Evolutionary conservation across 768 basidiomycete species (phyloP).

Genomic region (Mycena rebaudengoi): DNA sequence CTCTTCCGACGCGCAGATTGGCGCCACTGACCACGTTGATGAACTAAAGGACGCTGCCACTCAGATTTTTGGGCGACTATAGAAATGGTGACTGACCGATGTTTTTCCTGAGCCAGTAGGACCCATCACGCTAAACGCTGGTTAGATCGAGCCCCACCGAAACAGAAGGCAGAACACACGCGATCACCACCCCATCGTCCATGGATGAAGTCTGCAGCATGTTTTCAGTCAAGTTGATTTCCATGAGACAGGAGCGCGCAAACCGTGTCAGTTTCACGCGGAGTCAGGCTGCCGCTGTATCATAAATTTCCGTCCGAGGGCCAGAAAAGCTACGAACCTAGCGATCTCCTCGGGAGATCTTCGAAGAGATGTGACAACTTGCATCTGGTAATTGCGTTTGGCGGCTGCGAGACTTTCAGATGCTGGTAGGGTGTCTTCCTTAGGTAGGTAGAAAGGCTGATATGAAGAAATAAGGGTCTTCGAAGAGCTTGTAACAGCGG

Average conservation of each 20-base stretch:
- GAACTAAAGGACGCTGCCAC: background rate
- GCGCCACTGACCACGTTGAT: slow-evolving; percentile 54
- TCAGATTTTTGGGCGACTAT: no score
- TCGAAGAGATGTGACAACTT: background rate
- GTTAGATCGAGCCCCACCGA: background rate
- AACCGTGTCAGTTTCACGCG: slow-evolving; percentile 6
- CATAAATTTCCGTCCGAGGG: background rate
- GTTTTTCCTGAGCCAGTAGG: slow-evolving; percentile 13
- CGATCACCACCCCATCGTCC: slow-evolving; percentile 3
- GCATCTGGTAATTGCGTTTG: slow-evolving; percentile 6
- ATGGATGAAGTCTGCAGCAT: background rate
- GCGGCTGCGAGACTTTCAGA: slow-evolving; percentile 7
- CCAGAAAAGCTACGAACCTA: background rate
- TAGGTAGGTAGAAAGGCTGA: slow-evolving; percentile 10
- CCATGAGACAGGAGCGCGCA: background rate
- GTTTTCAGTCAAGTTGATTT: background rate
- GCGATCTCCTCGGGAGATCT: background rate
- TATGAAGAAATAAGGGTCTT: no score
- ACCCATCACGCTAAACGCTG: slow-evolving; percentile 2
- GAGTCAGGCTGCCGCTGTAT: background rate
- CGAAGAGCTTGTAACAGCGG: no score
- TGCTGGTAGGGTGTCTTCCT: slow-evolving; percentile 1
- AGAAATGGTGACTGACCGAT: background rate
- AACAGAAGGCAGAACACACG: background rate
- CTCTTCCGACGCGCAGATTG: slow-evolving; percentile 51